Base-by-base conservation (phyloP, 192 early-diverging fungal genomes). In the Allomyces javanicus region DNA sequence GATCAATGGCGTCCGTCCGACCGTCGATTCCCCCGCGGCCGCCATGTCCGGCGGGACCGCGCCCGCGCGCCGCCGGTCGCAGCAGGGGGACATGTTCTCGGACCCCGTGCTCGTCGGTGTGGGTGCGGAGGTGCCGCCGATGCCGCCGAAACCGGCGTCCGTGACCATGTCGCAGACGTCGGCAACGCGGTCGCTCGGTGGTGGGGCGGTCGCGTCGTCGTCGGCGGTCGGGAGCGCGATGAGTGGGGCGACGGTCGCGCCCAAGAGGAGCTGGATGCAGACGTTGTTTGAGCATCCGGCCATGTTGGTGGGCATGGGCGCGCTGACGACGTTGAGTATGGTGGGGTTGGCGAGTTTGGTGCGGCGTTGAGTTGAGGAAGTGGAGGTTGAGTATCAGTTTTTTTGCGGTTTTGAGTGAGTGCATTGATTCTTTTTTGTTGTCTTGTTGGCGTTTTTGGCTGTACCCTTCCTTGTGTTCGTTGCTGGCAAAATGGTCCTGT, bases 1-100 rank as follows among this genome's bases (percentile, higher is more conserved):
- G 44, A 75, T 87, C 45, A 67, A 76, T 14, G 81, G 50, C 50
- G 50, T 58, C 9, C 17, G 17, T 0, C 33, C 33, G 7, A 40
- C 33, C 5, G 33, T 40, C 33, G 33, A 40, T 21, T 58, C 50
- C 12, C 50, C 17, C 17, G 50, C 50, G 17, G 50, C 17, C 12
- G 50, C 17, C 17, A 58, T 58, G 33, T 40, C 33, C 33, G 33
- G 33, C 33, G 33, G 33, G 33, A 40, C 33, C 33, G 33, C 33
- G 33, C 33, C 33, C 7, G 33, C 33, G 33, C 33, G 33, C 7
- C 33, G 33, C 7, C 50, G 17, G 50, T 58, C 50, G 50, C 17
- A 14, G 17, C 12, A 21, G 50, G 50, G 21, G 3, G 50, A 58
- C 10, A 21, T n/a, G 50, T 14, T n/a, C 17, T 21, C 50, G 2